Conservation (phyloP, 768 basidiomycete species). For the Amanita pallidorosea region DNA sequence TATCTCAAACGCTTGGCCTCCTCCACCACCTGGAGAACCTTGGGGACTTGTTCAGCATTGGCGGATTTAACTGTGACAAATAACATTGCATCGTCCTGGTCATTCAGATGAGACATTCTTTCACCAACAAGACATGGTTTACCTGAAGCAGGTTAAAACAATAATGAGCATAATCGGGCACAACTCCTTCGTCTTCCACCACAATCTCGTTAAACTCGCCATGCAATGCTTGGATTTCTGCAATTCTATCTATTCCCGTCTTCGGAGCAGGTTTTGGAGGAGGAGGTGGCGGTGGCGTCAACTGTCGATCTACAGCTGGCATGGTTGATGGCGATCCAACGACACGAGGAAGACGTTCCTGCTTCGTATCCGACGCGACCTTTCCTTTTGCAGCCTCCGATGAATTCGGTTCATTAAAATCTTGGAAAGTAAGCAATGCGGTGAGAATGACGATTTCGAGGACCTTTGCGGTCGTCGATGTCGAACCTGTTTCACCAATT, state of each 20-base stretch:
- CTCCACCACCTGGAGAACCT: constrained; percentile 73
- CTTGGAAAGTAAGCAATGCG: constrained; percentile 68
- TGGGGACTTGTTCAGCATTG: constrained; percentile 54
- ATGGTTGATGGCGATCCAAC: constrained; percentile 2
- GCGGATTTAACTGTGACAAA: constrained; percentile 67
- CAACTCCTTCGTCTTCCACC: constrained; percentile 51
- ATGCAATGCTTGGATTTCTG: constrained; percentile 54
- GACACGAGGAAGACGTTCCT: too few relatives aligned
- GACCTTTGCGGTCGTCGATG: constrained; percentile 74
- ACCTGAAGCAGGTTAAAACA: constrained; percentile 56
- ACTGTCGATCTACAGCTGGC: constrained; percentile 12
- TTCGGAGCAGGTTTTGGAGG: constrained; percentile 58
- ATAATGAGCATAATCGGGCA: constrained; percentile 61
- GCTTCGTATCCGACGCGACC: background rate
- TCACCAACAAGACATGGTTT: constrained; percentile 8
- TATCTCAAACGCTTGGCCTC: constrained; percentile 68
- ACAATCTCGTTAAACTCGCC: constrained; percentile 71
- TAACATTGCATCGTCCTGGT: constrained; percentile 69
- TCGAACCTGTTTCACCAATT: constrained; percentile 48
- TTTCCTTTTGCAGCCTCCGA: background rate
- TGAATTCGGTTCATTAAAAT: constrained; percentile 33
- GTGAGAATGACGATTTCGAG: constrained; percentile 76
- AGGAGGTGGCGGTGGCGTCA: constrained; percentile 28
- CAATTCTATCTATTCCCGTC: constrained; percentile 57
- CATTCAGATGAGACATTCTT: background rate